Evolutionary conservation across 2,329 filamentous ascomycete species (phyloP).

Genomic region (Rhynchosporium agropyri): DNA sequence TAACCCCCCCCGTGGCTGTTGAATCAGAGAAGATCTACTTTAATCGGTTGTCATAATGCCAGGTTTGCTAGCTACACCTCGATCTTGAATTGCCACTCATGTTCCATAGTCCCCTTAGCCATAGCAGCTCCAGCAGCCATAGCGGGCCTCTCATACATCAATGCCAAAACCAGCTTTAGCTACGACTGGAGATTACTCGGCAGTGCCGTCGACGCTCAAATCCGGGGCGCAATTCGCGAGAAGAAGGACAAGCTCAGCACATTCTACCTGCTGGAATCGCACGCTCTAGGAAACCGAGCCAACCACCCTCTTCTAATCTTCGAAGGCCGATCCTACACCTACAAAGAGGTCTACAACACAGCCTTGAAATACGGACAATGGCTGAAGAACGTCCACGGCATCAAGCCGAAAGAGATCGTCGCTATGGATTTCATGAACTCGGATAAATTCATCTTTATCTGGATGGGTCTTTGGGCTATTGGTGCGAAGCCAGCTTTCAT

Average conservation of each 20-base stretch:
- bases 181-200: conserved; percentile 67
- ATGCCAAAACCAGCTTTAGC: conserved; percentile 68
- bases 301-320: conserved; percentile 66
- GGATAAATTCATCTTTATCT: conserved; percentile 72
- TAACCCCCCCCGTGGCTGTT: too few species aligned
- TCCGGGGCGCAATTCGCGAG: conserved; percentile 52
- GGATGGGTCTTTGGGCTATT: conserved; percentile 79
- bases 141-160: conserved; percentile 75
- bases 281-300: conserved; percentile 58
- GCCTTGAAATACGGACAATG: conserved; percentile 74
- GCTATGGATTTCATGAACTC: conserved; percentile 82
- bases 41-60: conserved; percentile 28
- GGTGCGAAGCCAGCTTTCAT: conserved; percentile 84
- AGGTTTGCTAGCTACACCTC: conserved; percentile 26
- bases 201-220: conserved; percentile 51
- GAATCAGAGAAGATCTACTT: too few species aligned
- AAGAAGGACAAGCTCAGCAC: conserved; percentile 64
- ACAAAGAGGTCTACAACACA: conserved; percentile 72
- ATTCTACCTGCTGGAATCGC: conserved; percentile 75
- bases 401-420: conserved; percentile 74
- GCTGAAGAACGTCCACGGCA: conserved; percentile 64
- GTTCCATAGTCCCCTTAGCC: conserved; percentile 50
- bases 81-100: conserved; percentile 1
- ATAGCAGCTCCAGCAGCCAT: conserved; percentile 62
- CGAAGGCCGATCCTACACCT: conserved; percentile 70